These are phyloP conservation scores for Coprinopsis sp. DNA, from an alignment of 768 basidiomycete species.

Conservation along the genomic window DNA sequence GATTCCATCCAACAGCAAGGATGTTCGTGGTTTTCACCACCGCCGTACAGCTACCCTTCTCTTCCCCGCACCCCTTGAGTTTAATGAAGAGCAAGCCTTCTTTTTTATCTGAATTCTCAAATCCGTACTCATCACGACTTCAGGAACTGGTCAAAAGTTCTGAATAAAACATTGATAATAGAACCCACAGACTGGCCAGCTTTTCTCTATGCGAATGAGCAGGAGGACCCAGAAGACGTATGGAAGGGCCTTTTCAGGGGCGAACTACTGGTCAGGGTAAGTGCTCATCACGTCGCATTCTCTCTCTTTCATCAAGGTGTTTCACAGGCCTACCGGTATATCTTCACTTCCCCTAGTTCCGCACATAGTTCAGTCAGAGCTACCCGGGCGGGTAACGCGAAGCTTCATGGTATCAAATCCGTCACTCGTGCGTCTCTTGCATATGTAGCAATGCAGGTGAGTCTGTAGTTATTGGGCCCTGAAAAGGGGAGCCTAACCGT, in stretches of 20 bases:
- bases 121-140: background rate
- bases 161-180: background rate
- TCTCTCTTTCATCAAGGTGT: background rate
- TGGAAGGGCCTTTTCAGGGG: background rate
- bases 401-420: constrained; percentile 11
- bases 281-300: background rate
- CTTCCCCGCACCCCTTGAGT: constrained; percentile 13
- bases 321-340: background rate
- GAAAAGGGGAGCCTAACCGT: no score
- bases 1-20: background rate
- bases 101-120: background rate
- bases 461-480: background rate
- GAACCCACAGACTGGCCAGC: background rate
- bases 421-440: constrained; percentile 12
- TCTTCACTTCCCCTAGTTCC: constrained; percentile 2
- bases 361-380: background rate
- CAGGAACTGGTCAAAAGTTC: background rate
- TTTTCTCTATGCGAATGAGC: background rate
- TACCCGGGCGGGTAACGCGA: background rate
- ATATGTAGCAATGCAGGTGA: constrained; percentile 12
- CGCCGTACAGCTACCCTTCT: constrained; percentile 13
- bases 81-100: constrained; percentile 13
- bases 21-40: constrained; percentile 11
- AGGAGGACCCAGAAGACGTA: background rate
- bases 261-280: background rate